Evolutionary conservation across 2,329 filamentous ascomycete genomes (phyloP).

Genomic region (Fusarium gaditjirri): DNA sequence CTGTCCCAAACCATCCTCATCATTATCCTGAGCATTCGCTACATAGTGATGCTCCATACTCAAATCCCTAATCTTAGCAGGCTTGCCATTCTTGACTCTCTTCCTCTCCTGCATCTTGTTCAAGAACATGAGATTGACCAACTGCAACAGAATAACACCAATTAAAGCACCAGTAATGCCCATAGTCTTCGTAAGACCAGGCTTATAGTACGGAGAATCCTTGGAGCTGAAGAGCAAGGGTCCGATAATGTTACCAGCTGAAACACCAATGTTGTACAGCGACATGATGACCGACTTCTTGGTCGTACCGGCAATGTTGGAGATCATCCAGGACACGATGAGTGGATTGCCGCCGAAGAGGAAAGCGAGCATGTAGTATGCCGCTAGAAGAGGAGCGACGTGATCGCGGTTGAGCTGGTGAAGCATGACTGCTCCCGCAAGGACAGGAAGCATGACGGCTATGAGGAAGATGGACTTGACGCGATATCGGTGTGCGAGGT

Average conservation of each 20-base stretch:
- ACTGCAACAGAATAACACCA: slow-evolving; percentile 63
- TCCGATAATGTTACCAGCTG: slow-evolving; percentile 74
- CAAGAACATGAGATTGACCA: slow-evolving; percentile 63
- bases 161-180: slow-evolving; percentile 65
- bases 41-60: slow-evolving; percentile 66
- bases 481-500: slow-evolving; percentile 64
- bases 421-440: slow-evolving; percentile 68
- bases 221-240: slow-evolving; percentile 68
- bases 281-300: slow-evolving; percentile 74
- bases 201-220: slow-evolving; percentile 68
- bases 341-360: slow-evolving; percentile 74
- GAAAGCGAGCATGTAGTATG: slow-evolving; percentile 74
- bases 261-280: slow-evolving; percentile 70
- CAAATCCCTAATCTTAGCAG: slow-evolving; percentile 66
- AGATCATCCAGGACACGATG: slow-evolving; percentile 75
- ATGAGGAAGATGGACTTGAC: slow-evolving; percentile 68
- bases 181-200: slow-evolving; percentile 65
- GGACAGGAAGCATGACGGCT: slow-evolving; percentile 66
- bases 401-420: slow-evolving; percentile 60
- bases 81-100: slow-evolving; percentile 69
- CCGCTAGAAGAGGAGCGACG: slow-evolving; percentile 60
- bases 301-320: slow-evolving; percentile 74
- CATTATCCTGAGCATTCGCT: not conserved
- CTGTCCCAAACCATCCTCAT: slow-evolving; percentile 52
- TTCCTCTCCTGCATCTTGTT: slow-evolving; percentile 66